Evolutionary conservation across 2,329 filamentous ascomycete genomes (phyloP).

Genomic region (Stachybotrys elegans): DNA sequence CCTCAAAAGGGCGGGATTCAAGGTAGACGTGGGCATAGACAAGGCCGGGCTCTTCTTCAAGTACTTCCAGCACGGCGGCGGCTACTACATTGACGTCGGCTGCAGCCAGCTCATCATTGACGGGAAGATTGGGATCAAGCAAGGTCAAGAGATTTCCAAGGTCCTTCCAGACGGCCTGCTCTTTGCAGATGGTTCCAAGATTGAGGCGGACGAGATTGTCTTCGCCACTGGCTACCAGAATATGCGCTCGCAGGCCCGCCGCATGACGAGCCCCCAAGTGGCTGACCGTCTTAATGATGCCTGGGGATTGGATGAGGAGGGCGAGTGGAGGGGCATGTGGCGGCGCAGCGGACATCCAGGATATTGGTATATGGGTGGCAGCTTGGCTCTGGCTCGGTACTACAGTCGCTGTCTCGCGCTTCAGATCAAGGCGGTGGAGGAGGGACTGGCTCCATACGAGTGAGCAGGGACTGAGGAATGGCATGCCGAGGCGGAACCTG

Average conservation of each 20-base stretch:
- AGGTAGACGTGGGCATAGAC: constrained; percentile 52
- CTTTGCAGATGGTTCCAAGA: constrained; percentile 48
- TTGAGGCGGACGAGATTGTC: constrained; percentile 59
- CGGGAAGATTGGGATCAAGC: constrained; percentile 59
- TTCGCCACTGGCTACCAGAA: constrained; percentile 63
- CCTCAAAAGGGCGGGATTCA: constrained; percentile 55
- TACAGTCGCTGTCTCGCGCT: constrained; percentile 51
- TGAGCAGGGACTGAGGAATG: no score
- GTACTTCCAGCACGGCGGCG: constrained; percentile 61
- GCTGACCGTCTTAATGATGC: constrained; percentile 53
- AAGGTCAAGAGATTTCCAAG: constrained; percentile 48
- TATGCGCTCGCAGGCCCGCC: constrained; percentile 59
- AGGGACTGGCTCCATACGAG: constrained; percentile 28
- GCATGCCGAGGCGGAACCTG: no score
- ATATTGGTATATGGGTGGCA: constrained; percentile 64
- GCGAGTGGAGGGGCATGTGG: constrained; percentile 55
- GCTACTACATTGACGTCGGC: constrained; percentile 68
- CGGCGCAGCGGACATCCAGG: constrained; percentile 55
- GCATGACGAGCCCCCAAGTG: constrained; percentile 58
- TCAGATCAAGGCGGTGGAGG: constrained; percentile 44
- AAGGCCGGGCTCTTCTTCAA: constrained; percentile 54
- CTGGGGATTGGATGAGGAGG: constrained; percentile 56
- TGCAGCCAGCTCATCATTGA: constrained; percentile 56
- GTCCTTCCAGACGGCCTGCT: constrained; percentile 40
- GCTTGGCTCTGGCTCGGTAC: constrained; percentile 56